Conservation (phyloP, 768 basidiomycete genomes). For the Xerocomus potaroensis region DNA sequence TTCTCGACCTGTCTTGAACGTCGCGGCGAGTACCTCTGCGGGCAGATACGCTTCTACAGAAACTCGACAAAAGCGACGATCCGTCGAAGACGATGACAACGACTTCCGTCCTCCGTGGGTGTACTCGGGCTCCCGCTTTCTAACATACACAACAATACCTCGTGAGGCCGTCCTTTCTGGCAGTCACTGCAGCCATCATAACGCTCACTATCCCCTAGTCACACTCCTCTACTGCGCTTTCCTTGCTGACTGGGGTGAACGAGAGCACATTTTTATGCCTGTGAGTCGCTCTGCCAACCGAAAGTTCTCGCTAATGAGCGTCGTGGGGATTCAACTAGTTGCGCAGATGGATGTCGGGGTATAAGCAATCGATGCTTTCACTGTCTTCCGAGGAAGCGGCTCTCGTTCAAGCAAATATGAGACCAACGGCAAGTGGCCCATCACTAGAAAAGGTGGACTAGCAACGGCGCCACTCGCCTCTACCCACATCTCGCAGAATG, state of each 20-base stretch:
- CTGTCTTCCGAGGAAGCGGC: constrained; percentile 53
- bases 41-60: constrained; percentile 15
- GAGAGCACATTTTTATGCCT: constrained; percentile 66
- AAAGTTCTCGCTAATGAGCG: too few species aligned
- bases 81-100: constrained; percentile 14
- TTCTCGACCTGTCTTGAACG: too few species aligned
- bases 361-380: constrained; percentile 51
- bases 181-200: not conserved
- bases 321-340: too few species aligned
- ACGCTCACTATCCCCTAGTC: constrained; percentile 32
- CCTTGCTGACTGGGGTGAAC: constrained; percentile 64
- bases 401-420: constrained; percentile 15
- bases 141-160: constrained; percentile 54
- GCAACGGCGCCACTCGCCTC: too few species aligned
- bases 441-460: not conserved
- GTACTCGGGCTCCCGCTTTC: constrained; percentile 46
- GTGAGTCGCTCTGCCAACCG: constrained; percentile 37
- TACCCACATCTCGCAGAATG: not conserved
- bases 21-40: too few species aligned
- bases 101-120: constrained; percentile 64
- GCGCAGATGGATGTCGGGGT: constrained; percentile 52
- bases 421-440: not conserved
- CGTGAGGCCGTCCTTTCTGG: constrained; percentile 38
- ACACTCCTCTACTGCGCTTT: constrained; percentile 56
- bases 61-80: constrained; percentile 5